Evolutionary conservation across 345 rosid species (phyloP).

Genomic region (Schrenkiella parvula): DNA sequence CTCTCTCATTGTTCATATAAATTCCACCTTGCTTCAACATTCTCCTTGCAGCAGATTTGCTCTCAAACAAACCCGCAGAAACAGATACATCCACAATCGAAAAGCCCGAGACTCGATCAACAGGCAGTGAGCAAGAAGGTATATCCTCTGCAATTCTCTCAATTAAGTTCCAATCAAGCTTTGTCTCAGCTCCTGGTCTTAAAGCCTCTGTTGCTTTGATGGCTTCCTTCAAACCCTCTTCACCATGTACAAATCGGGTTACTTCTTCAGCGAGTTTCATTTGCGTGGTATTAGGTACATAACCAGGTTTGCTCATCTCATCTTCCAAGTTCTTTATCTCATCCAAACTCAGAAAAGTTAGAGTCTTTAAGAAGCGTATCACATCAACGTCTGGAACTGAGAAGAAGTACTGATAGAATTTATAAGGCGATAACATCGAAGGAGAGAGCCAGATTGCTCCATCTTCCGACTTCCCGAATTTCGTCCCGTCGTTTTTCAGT

Average conservation of each 20-base stretch:
- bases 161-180: slow-evolving; percentile 81
- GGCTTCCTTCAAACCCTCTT: slow-evolving; percentile 87
- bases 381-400: slow-evolving; percentile 84
- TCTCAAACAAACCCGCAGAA: slow-evolving; percentile 77
- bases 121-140: slow-evolving; percentile 69
- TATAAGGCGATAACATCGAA: slow-evolving; percentile 70
- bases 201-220: slow-evolving; percentile 85
- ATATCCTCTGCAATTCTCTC: slow-evolving; percentile 86
- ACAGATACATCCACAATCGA: slow-evolving; percentile 68
- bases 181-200: slow-evolving; percentile 89
- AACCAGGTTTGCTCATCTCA: slow-evolving; percentile 65
- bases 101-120: slow-evolving; percentile 49
- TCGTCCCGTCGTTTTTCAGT: slow-evolving; percentile 82
- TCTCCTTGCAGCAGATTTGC: slow-evolving; percentile 80
- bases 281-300: slow-evolving; percentile 69
- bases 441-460: slow-evolving; percentile 97
- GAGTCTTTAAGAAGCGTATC: slow-evolving; percentile 66
- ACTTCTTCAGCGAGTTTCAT: slow-evolving; percentile 86
- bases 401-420: slow-evolving; percentile 92
- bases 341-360: slow-evolving; percentile 70
- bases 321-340: slow-evolving; percentile 60
- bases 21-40: slow-evolving; percentile 90
- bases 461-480: slow-evolving; percentile 96
- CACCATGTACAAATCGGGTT: slow-evolving; percentile 86
- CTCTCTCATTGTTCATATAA: slow-evolving; percentile 89